Conservation (phyloP, 2,329 filamentous ascomycete genomes). For the Xenosphaeropsis pyriputrescens region DNA sequence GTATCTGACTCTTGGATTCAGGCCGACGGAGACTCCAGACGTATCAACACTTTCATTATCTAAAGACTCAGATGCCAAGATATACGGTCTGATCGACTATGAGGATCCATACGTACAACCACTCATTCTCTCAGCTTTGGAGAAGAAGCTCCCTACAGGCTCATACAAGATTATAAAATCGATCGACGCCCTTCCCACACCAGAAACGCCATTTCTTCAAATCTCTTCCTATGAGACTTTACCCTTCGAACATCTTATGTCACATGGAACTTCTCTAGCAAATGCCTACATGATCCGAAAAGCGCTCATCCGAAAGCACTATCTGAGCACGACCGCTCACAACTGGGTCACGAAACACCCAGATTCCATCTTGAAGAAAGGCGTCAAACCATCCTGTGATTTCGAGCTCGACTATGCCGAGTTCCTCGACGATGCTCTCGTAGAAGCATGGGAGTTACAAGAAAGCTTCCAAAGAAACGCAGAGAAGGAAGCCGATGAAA, state of each 20-base stretch:
- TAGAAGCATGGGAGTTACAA: slow-evolving; percentile 78
- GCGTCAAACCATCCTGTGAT: slow-evolving; percentile 66
- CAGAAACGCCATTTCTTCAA: slow-evolving; percentile 36
- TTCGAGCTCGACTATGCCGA: slow-evolving; percentile 96
- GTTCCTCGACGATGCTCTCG: slow-evolving; percentile 83
- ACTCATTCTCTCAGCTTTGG: slow-evolving; percentile 61
- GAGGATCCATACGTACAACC: slow-evolving; percentile 84
- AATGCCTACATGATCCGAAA: slow-evolving; percentile 95
- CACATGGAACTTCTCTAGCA: slow-evolving; percentile 50
- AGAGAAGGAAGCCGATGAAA: slow-evolving; percentile 21
- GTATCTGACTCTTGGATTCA: slow-evolving; percentile 11
- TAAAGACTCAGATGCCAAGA: slow-evolving; percentile 7
- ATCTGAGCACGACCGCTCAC: slow-evolving; percentile 68
- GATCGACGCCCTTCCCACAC: slow-evolving; percentile 18
- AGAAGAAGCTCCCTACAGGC: slow-evolving; percentile 38
- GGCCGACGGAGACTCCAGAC: slow-evolving; percentile 2
- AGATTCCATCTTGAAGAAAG: slow-evolving; percentile 45
- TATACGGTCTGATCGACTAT: slow-evolving; percentile 69
- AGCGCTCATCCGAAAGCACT: slow-evolving; percentile 92
- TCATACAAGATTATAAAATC: slow-evolving; percentile 39
- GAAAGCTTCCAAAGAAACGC: slow-evolving; percentile 64
- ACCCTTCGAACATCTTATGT: slow-evolving; percentile 63
- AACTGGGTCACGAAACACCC: slow-evolving; percentile 82
- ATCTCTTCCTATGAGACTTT: slow-evolving; percentile 78
- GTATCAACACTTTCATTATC: slow-evolving; percentile 4